Evolutionary conservation across 1,139 yeast genomes (phyloP), one percentile per base, ranked within the genome.

Genomic region (Yamadazyma epiphylla): DNA sequence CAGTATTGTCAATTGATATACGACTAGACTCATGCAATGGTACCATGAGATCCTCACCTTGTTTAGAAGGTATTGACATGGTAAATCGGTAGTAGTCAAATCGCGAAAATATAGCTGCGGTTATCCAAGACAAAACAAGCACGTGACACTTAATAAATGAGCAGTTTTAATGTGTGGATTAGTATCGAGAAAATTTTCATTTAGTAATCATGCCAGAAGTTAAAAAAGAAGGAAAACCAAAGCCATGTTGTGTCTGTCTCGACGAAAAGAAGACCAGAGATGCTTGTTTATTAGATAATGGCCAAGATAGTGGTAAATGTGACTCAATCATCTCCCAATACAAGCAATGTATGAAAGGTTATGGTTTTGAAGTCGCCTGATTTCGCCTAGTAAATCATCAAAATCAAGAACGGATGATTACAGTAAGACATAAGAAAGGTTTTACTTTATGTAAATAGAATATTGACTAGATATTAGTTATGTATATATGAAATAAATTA

Each of bases 231-330:
- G 28, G 39, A 15, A 82, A 85, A 54, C 94, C 94, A 43, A 91
- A 89, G 64, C 96, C 98, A 38, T 91, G 98, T 60, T 91, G 98
- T 51, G 97, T 91, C 19, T 91, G 98, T 59, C 74, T 81, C 44
- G 84, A 81, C 22, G 94, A 89, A 53, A 91, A 89, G 65, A 73
- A 82, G 42, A 55, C 62, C 15, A 74, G 98, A 51, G 98, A 91
- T 51, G 88, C 88, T 50, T 91, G 98, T 55, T 64, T 89, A 36
- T 69, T 91, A 38, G 63, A 76, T 48, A 78, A 86, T 48, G 96
- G 95, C 29, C 82, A 81, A 47, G 96, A 88, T 22, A 70, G 85
- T 32, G 89, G 83, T 22, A 82, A 87, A 50, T 91, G 98, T 60
- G 76, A 80, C 39, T 73, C 73, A 33, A 57, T 86, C 36, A 81